These are phyloP conservation scores for Tetrapisispora phaffii DNA, from an alignment of 805 yeast species.

Conservation along the genomic window DNA sequence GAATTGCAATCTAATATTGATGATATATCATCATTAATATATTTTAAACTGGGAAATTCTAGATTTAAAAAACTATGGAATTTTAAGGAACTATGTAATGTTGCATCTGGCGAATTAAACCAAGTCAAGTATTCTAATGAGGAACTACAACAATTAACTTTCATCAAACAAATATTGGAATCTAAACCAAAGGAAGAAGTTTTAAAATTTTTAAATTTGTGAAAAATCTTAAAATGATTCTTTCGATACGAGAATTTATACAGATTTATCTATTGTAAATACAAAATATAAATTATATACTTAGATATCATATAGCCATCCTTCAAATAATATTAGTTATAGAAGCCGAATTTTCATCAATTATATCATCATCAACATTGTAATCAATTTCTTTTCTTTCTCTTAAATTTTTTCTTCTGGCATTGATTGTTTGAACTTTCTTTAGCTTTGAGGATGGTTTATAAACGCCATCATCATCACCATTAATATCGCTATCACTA, in stretches of 20 bases:
- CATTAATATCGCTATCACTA: conserved; percentile 15
- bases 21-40: conserved; percentile 24
- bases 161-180: conserved; percentile 52
- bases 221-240: conserved; percentile 2
- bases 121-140: conserved; percentile 1
- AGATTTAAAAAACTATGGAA: conserved; percentile 31
- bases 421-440: conserved; percentile 11
- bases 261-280: conserved; percentile 1
- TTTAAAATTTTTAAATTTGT: conserved; percentile 44
- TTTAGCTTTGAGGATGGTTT: conserved; percentile 10
- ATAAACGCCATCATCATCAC: conserved; percentile 16
- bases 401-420: conserved; percentile 35
- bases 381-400: conserved; percentile 29
- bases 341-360: conserved; percentile 17
- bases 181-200: conserved; percentile 62
- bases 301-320: conserved; percentile 1
- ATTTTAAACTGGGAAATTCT: conserved; percentile 29
- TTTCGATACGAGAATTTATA: not conserved
- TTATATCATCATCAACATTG: conserved; percentile 29
- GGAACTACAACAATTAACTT: conserved; percentile 43
- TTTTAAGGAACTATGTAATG: conserved; percentile 39
- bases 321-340: conserved; percentile 1
- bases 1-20: not conserved
- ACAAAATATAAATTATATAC: conserved; percentile 1
- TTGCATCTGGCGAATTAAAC: conserved; percentile 28